Evolutionary conservation across 257 asterid species (phyloP).

Genomic region (Lavandula angustifolia): DNA sequence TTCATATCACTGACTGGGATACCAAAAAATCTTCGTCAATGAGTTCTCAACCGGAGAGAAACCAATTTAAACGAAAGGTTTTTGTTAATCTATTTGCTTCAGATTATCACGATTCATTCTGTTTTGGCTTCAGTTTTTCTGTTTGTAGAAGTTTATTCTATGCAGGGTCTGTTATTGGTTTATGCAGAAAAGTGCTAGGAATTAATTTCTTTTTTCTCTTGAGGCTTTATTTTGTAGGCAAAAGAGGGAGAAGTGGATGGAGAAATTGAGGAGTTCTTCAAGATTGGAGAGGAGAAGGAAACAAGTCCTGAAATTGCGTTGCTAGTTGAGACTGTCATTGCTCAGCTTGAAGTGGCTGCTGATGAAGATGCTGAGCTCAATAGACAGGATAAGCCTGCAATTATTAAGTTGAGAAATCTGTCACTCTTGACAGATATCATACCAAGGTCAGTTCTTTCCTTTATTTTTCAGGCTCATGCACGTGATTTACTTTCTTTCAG

Average conservation of each 20-base stretch:
- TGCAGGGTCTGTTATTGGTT: not conserved
- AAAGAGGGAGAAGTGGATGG: slow-evolving; percentile 82
- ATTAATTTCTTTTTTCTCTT: slow-evolving; percentile 12
- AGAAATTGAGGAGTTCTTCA: slow-evolving; percentile 71
- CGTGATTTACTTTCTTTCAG: not conserved
- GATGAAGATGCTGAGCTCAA: slow-evolving; percentile 86
- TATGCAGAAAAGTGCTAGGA: not conserved
- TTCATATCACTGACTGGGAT: too few species aligned
- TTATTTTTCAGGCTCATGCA: too few species aligned
- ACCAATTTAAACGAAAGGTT: slow-evolving; percentile 1
- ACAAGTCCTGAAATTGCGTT: slow-evolving; percentile 68
- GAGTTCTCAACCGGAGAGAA: not conserved
- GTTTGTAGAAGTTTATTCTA: not conserved
- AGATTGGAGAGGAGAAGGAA: slow-evolving; percentile 73
- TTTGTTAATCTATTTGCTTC: not conserved
- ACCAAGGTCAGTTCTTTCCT: slow-evolving; percentile 56
- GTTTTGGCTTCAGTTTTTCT: not conserved
- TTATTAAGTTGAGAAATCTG: slow-evolving; percentile 73
- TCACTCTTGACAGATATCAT: slow-evolving; percentile 82
- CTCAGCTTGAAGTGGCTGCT: slow-evolving; percentile 83
- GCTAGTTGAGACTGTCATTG: slow-evolving; percentile 80
- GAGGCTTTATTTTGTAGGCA: slow-evolving; percentile 51
- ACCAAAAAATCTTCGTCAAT: too few species aligned
- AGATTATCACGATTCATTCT: not conserved
- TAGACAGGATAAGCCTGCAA: slow-evolving; percentile 75